Conservation (phyloP, 768 basidiomycete genomes). For the Collybiopsis confluens region DNA sequence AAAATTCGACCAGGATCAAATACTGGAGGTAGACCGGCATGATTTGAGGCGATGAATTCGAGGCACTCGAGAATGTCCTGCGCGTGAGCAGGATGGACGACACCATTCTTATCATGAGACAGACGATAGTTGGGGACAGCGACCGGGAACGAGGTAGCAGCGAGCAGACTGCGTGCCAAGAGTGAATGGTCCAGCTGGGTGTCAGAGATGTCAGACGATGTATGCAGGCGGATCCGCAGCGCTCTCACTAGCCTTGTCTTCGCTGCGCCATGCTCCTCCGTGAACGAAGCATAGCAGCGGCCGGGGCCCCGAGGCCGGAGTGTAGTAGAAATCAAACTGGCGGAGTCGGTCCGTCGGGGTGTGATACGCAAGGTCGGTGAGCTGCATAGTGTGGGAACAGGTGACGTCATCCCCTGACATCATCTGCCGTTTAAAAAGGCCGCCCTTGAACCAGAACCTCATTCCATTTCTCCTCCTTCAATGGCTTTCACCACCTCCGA, state of each 20-base stretch:
- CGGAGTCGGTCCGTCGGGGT: slow-evolving; percentile 27
- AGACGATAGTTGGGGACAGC: slow-evolving; percentile 78
- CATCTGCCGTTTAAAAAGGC: too few species aligned
- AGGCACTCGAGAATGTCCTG: slow-evolving; percentile 63
- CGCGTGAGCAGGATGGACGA: slow-evolving; percentile 70
- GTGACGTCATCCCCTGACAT: neutral
- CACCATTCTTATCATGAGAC: slow-evolving; percentile 36
- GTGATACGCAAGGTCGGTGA: slow-evolving; percentile 37
- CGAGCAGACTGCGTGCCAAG: slow-evolving; percentile 51
- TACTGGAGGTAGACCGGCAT: slow-evolving; percentile 7
- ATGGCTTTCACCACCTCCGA: slow-evolving; percentile 76
- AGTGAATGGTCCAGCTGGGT: slow-evolving; percentile 33
- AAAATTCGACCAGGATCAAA: slow-evolving; percentile 43
- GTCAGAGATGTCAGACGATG: too few species aligned
- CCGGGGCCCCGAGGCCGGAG: neutral
- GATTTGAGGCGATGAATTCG: slow-evolving; percentile 37
- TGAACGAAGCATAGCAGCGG: slow-evolving; percentile 62
- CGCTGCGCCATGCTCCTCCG: slow-evolving; percentile 85
- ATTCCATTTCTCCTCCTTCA: neutral
- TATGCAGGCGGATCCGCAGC: too few species aligned
- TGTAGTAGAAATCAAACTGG: slow-evolving; percentile 56
- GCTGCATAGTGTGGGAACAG: slow-evolving; percentile 9
- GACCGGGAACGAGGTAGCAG: slow-evolving; percentile 49
- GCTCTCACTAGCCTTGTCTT: slow-evolving; percentile 73
- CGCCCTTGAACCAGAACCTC: too few species aligned